Evolutionary conservation across 257 asterid species (phyloP).

Genomic region (Echium plantagineum): DNA sequence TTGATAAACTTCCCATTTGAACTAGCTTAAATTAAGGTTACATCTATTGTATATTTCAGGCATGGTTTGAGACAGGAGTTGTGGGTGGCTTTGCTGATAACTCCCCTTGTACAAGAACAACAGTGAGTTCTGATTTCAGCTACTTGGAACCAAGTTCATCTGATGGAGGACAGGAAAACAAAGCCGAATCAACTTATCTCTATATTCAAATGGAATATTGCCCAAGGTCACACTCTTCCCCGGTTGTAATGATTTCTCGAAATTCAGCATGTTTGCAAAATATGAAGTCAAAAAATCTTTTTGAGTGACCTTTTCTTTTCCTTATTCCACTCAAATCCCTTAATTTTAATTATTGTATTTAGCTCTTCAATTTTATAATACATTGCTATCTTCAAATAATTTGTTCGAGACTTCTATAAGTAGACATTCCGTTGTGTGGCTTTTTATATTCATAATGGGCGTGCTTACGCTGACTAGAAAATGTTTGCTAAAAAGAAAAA

Average conservation of each 20-base stretch:
- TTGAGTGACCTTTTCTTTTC: background rate
- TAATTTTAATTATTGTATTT: background rate
- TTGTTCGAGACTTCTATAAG: too few species aligned
- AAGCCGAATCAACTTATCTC: slow-evolving; percentile 72
- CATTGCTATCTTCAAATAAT: too few species aligned
- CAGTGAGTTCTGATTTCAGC: slow-evolving; percentile 63
- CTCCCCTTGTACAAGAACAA: slow-evolving; percentile 49
- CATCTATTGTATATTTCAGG: slow-evolving; percentile 40
- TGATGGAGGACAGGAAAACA: slow-evolving; percentile 46
- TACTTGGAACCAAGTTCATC: slow-evolving; percentile 46
- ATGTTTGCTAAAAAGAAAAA: too few species aligned
- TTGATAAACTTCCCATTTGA: background rate
- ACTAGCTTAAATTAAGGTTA: slow-evolving; percentile 1
- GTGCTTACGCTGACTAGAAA: too few species aligned
- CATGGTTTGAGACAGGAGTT: slow-evolving; percentile 94
- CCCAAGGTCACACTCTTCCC: slow-evolving; percentile 54
- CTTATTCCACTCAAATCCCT: background rate
- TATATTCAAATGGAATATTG: slow-evolving; percentile 98
- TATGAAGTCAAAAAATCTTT: background rate
- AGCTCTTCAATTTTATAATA: background rate
- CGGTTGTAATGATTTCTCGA: slow-evolving; percentile 3
- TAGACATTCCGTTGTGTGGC: too few species aligned
- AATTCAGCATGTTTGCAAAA: slow-evolving; percentile 1
- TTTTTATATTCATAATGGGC: too few species aligned
- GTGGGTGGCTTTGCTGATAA: slow-evolving; percentile 40